Base-by-base conservation (phyloP, 1,284 basidiomycete genomes). In the Microbotryum saponariae region DNA sequence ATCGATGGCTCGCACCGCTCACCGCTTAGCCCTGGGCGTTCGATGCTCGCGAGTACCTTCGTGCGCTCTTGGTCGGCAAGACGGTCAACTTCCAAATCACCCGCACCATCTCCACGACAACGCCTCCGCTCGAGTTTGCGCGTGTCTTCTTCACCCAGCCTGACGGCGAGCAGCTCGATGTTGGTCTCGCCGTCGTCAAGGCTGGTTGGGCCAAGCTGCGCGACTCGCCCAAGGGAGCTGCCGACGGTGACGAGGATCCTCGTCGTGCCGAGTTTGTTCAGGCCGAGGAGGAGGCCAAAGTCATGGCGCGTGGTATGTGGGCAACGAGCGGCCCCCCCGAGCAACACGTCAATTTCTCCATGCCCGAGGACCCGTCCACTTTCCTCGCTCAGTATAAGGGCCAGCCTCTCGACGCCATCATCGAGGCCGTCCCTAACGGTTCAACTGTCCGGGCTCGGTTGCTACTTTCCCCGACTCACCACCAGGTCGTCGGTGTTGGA, bases 381-480 rank as follows among this genome's bases (percentile, higher is more conserved):
- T 97, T 97, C 77, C 83, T 98, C 37, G 80, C 82, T 9, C 88
- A 96, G 74, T 88, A 90, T 85, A 96, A 92, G 75, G 91, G 88
- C 42, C 88, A 91, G 74, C 79, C 83, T 12, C 79, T 97, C 64
- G 91, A 97, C 73, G 89, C 87, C 57, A 83, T 94, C 65, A 89
- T 98, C 63, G 94, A 98, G 77, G 86, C 89, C 76, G 91, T 97
- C 59, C 84, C 89, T 58, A 93, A 98, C 74, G 94, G 93, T 54
- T 88, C 88, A 48, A 93, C 91, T 56, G 79, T 97, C 45, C 88
- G 93, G 37, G 85, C 89, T 56, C 85, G 96, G 56, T 82, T 97
- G 50, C 79, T 97, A 53, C 83, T 97, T 77, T 87, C 91, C 42
- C 85, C 90, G 52, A 85, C 85, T 25, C 85, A 88, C 62, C 94